These are phyloP conservation scores for Blastocystis sp. DNA, from an alignment of 352 stramenopile genomes.

Conservation along the genomic window DNA sequence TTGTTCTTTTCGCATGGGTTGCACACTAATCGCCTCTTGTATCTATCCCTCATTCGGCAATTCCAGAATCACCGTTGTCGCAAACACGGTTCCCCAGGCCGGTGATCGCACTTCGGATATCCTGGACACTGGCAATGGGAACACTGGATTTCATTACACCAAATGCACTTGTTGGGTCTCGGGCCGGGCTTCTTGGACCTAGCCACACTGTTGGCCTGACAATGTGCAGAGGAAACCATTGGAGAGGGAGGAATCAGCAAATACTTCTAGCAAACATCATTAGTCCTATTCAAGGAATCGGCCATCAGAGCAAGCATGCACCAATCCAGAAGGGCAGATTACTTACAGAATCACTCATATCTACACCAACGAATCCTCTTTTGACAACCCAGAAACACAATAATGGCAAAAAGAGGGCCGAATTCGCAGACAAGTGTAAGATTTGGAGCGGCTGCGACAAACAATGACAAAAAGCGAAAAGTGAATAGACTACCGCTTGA, in stretches of 20 bases:
- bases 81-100: conserved; percentile 25
- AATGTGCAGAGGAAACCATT: background rate
- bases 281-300: background rate
- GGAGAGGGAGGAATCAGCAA: background rate
- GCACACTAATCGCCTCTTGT: conserved; percentile 55
- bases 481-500: conserved; percentile 23
- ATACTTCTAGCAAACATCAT: background rate
- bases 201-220: no score
- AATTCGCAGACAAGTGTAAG: no score
- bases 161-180: conserved; percentile 57
- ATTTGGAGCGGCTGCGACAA: background rate
- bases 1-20: conserved; percentile 69
- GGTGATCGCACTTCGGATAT: conserved; percentile 65
- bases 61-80: background rate
- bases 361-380: background rate
- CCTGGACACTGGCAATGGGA: conserved; percentile 64
- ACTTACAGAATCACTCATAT: background rate
- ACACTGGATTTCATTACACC: conserved; percentile 59
- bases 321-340: background rate
- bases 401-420: background rate
- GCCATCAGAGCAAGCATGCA: no score
- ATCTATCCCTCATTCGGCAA: conserved; percentile 7
- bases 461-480: background rate
- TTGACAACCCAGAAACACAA: background rate
- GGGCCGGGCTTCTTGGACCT: conserved; percentile 53